Evolutionary conservation across 257 asterid species (phyloP).

Genomic region (Nicotiana undulata): DNA sequence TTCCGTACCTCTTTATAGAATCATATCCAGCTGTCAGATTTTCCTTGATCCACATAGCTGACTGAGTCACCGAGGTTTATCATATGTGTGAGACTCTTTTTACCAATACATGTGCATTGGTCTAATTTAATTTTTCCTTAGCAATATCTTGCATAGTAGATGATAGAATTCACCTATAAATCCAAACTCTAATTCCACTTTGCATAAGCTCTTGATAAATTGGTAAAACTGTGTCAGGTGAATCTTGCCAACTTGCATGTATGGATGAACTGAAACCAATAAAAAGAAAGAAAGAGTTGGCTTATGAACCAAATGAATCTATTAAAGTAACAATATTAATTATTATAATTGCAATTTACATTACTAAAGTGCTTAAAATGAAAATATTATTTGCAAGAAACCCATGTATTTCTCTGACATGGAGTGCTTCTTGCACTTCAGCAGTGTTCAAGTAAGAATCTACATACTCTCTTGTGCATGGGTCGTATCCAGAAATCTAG

Average conservation of each 20-base stretch:
- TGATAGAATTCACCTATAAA: slow-evolving; percentile 27
- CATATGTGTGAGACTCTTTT: no score
- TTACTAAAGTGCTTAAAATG: neutral
- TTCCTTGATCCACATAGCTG: no score
- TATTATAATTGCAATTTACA: neutral
- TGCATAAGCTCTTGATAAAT: slow-evolving; percentile 38
- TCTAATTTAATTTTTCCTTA: neutral
- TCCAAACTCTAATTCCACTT: slow-evolving; percentile 45
- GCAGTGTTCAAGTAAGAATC: slow-evolving; percentile 33
- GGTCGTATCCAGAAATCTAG: slow-evolving; percentile 44
- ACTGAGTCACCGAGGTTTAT: no score
- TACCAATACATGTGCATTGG: no score
- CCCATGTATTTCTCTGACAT: slow-evolving; percentile 38
- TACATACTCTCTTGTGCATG: slow-evolving; percentile 36
- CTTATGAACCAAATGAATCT: neutral
- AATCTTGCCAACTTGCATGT: slow-evolving; percentile 22
- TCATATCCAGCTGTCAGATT: no score
- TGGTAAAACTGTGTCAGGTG: slow-evolving; percentile 40
- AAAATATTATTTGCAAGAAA: slow-evolving; percentile 34
- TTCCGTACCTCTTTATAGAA: no score
- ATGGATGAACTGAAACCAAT: slow-evolving; percentile 9
- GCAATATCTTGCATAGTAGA: no score
- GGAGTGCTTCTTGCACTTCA: slow-evolving; percentile 46
- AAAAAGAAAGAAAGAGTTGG: no score
- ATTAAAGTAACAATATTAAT: neutral